Evolutionary conservation across 495 filamentous ascomycete genomes (phyloP), one percentile per base, ranked within the genome.

Genomic region (Parachaetomium inaequale): DNA sequence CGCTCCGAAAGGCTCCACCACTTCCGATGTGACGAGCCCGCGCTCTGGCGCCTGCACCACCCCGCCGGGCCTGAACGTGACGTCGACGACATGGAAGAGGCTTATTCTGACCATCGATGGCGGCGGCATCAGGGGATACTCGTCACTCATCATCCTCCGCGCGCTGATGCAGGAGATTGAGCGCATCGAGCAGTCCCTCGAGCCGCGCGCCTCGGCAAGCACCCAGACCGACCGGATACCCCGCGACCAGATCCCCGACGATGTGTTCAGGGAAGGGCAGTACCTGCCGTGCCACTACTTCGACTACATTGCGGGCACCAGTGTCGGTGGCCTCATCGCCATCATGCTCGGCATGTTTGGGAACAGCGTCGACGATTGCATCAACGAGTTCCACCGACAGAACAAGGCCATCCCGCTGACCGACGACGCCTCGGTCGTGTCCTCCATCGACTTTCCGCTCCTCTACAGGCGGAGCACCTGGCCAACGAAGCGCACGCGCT

Each of bases 211-310:
- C 32, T 26, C 46, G 1, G 72, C 66, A 0, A 69, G 66, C 51
- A 70, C 71, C n/a, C 59, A 70, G 31, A 72, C 71, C 8, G 61
- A 59, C 14, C 60, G 59, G 2, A 71, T 72, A 45, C 57, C 59
- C 0, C 49, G 59, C 17, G 59, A 67, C 14, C 25, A 49, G 21
- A 71, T 87, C 25, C 81, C 85, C 72, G 71, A 74, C 40, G 67
- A 62, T 0, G 70, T 82, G 36, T 71, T 78, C 21, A 65, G 65
- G 26, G 66, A 77, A 15, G 73, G 75, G 21, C 69, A 77, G 28
- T 78, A 78, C 25, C 74, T 82, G 50, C 82, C 81, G 10, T 82
- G 76, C 64, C 78, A 85, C 12, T 78, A 74, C 54, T 77, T 77
- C 40, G 72, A 77, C 66, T 71, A 75, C 56, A 74, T 78, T 19